These are phyloP conservation scores for Tetrahymena borealis DNA, from an alignment of 73 alveolate species.

Conservation along the genomic window DNA sequence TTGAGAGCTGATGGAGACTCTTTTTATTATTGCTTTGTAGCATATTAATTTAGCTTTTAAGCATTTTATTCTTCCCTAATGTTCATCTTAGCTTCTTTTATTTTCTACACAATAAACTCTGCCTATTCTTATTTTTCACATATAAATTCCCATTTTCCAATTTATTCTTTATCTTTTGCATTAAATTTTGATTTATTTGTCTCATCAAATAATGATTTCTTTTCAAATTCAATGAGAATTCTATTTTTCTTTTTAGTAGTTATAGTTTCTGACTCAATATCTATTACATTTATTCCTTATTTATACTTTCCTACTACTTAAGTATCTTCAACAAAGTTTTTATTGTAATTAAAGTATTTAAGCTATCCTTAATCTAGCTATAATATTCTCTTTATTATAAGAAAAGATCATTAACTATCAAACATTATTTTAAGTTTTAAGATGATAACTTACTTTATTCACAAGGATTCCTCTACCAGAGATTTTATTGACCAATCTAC, in stretches of 20 bases:
- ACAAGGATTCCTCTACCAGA: no score
- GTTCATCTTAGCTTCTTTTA: neutral
- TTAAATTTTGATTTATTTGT: neutral
- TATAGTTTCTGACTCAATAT: neutral
- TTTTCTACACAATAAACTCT: neutral
- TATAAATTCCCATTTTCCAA: neutral
- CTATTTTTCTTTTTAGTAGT: neutral
- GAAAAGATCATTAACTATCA: no score
- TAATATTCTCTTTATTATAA: neutral
- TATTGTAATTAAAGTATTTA: neutral
- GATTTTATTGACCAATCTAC: no score
- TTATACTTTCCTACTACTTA: neutral
- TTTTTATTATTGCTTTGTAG: neutral
- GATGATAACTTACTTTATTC: no score
- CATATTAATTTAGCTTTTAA: neutral
- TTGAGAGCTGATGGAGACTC: slow-evolving; percentile 1
- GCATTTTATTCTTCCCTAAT: neutral
- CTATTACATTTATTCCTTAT: neutral
- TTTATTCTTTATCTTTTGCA: neutral
- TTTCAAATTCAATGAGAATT: neutral
- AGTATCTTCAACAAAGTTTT: neutral
- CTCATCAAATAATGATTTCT: neutral
- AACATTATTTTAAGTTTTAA: no score
- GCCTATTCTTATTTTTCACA: neutral
- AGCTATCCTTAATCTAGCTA: neutral